Base-by-base conservation (phyloP, 257 asterid genomes). In the Gynochthodes officinalis region DNA sequence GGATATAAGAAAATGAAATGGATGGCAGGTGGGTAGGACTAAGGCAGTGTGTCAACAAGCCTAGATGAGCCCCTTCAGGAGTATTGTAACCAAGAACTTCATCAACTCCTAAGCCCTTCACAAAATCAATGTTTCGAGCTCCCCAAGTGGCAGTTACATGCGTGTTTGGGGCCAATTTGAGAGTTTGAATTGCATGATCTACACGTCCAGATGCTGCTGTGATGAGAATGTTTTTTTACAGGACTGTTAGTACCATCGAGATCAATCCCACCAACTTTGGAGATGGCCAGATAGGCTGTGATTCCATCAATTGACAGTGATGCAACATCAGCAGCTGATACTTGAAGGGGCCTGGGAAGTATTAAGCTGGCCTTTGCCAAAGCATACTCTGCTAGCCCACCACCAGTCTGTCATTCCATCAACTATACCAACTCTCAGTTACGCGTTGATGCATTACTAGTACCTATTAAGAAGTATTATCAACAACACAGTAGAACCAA, bases 171-270 rank as follows among this genome's bases (percentile, higher is more conserved):
- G 28, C 89, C 5, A 92, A 84, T 92, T 92, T 11, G 96, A 96
- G n/a, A 92, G 79, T n/a, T 76, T 89, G 96, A 39, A 87, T 92
- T 3, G 88, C 89, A 3, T 82, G 96, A 30, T 96, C 96, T 0
- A 88, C 98, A 0, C 96, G 94, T 6, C 98, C 96, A 0, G 95
- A 88, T 23, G 93, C 93, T 1, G 90, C 93, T 0, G 95, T 89
- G 33, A 88, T 49, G 14, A 89, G 87, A 28, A 89, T 69, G 78
- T 91, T 89, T 50, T 84, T n/a, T 86, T 4, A 21, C 73, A 0
- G 84, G 83, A 3, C 54, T 73, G 57, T 2, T 25, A 1, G 67
- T 4, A 27, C 76, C 82, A 25, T 82, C 83, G 27, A 87, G 88
- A 10, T 80, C 79, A 10, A 91, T 69, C 10, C 84, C 90, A 0